Base-by-base conservation (phyloP, 352 stramenopile species). In the Phytophthora fragariae region DNA sequence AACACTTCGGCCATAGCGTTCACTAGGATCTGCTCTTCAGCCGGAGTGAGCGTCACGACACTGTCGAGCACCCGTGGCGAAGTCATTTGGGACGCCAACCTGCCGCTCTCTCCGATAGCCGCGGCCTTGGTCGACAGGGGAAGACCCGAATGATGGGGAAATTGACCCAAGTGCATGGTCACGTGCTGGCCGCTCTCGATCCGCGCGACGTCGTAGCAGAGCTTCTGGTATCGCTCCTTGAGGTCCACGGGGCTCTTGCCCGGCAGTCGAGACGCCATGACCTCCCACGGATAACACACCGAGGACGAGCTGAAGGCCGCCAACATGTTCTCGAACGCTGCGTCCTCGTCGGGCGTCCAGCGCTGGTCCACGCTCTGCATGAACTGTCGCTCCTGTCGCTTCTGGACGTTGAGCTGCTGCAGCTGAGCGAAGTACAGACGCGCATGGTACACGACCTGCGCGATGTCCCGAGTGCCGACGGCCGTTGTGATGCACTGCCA, bases 171-270 rank as follows among this genome's bases (percentile, higher is more conserved):
- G 39, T 86, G 76, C 84, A 91, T 93, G 31, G 75, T 83, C 2
- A 92, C 76, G 33, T 92, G 84, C 47, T 92, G 79, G 0, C 85
- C 85, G 15, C 59, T 75, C 60, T 95, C 86, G 49, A 95, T 94
- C 12, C 81, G 74, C n/a, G 83, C 79, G 8, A 95, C 70, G 61
- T 95, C 89, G 55, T 91, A 84, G 60, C 88, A 91, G 31, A 94
- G 86, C 79, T 92, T 91, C 62, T 86, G 71, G 70, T 91, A 96
- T 49, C 89, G 79, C 53, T 92, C 85, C 10, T 88, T 81, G 5
- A 90, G 72, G 19, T 88, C 84, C 1, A 80, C 73, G 3, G 81
- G 62, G 2, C 75, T 82, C 61, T 92, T 94, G 17, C 78, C 80
- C 8, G 77, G 77, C 3, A 94, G 68, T 55, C 76, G 68, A 19